phyloP scores from a whole-genome alignment of 108 stramenopile species.

The Pseudonitzschia multistriata region DNA sequence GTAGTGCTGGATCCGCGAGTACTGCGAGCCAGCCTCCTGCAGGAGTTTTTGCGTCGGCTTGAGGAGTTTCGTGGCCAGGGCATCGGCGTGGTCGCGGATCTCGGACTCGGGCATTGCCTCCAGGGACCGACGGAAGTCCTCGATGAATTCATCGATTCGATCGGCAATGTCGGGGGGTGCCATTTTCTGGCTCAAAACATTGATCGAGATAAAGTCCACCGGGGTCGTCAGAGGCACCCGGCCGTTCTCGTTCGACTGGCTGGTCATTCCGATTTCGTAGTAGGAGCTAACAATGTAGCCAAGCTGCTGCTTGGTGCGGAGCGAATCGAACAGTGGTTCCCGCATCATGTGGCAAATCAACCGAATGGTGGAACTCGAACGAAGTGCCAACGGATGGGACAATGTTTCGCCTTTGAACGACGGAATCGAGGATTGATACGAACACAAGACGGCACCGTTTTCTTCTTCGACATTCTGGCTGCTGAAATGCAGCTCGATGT shows the following conservation, averaged over 20 bases:
- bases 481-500: constrained; percentile 74
- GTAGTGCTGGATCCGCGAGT: constrained; percentile 61
- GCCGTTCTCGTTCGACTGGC: constrained; percentile 17
- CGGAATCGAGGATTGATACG: constrained; percentile 68
- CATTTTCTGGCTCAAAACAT: constrained; percentile 71
- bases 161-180: constrained; percentile 59
- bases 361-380: constrained; percentile 66
- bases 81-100: constrained; percentile 60
- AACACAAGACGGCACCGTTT: constrained; percentile 73
- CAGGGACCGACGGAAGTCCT: constrained; percentile 51
- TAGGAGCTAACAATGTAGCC: constrained; percentile 78
- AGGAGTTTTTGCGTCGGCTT: constrained; percentile 79
- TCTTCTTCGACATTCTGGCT: constrained; percentile 77
- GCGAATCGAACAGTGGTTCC: constrained; percentile 82
- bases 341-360: constrained; percentile 73
- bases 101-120: constrained; percentile 65
- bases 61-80: constrained; percentile 63
- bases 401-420: constrained; percentile 66
- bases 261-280: constrained; percentile 65
- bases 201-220: constrained; percentile 68
- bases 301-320: constrained; percentile 81
- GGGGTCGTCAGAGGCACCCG: constrained; percentile 41
- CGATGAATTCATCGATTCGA: constrained; percentile 81
- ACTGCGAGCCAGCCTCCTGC: constrained; percentile 56
- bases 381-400: constrained; percentile 58